Percentiles rank a stretch among this genome's conserved stretches.
phyloP scores from a whole-genome alignment of 108 stramenopile species.

The Nannochloropsis granulata region DNA sequence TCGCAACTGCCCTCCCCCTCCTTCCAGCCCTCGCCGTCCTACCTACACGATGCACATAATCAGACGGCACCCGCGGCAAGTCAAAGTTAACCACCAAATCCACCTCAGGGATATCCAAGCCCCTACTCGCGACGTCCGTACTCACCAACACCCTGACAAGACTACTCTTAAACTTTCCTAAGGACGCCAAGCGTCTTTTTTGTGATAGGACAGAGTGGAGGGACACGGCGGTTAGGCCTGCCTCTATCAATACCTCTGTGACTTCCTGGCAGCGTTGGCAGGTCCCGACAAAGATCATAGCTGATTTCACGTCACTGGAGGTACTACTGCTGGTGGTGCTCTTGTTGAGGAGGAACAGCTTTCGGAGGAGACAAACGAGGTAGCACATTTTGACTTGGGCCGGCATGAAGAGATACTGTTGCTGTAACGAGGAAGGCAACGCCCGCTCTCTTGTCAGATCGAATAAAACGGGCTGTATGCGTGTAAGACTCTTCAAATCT shows the following conservation, averaged over 20 bases:
- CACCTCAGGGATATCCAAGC: slow-evolving; percentile 83
- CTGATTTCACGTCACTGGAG: slow-evolving; percentile 43
- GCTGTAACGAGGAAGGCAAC: slow-evolving; percentile 65
- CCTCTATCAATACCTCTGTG: slow-evolving; percentile 61
- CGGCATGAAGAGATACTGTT: slow-evolving; percentile 91
- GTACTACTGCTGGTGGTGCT: background rate
- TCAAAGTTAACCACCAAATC: slow-evolving; percentile 95
- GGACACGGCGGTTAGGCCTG: slow-evolving; percentile 71
- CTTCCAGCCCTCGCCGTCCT: slow-evolving; percentile 52
- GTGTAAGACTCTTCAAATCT: slow-evolving; percentile 42
- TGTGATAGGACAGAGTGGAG: slow-evolving; percentile 79
- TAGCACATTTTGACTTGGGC: slow-evolving; percentile 3
- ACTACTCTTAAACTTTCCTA: slow-evolving; percentile 48
- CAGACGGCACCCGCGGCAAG: slow-evolving; percentile 83
- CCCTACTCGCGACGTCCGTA: slow-evolving; percentile 95
- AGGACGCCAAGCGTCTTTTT: slow-evolving; percentile 67
- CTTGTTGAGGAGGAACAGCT: background rate
- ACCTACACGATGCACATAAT: slow-evolving; percentile 96
- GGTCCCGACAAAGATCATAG: slow-evolving; percentile 90
- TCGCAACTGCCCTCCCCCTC: slow-evolving; percentile 7
- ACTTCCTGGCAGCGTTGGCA: slow-evolving; percentile 80
- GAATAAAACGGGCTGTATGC: slow-evolving; percentile 16
- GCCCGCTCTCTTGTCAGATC: slow-evolving; percentile 32
- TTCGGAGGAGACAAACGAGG: background rate
- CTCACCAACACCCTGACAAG: slow-evolving; percentile 56